These are phyloP conservation scores for Trametes polyzona DNA, from an alignment of 1,284 basidiomycete genomes.

Conservation along the genomic window DNA sequence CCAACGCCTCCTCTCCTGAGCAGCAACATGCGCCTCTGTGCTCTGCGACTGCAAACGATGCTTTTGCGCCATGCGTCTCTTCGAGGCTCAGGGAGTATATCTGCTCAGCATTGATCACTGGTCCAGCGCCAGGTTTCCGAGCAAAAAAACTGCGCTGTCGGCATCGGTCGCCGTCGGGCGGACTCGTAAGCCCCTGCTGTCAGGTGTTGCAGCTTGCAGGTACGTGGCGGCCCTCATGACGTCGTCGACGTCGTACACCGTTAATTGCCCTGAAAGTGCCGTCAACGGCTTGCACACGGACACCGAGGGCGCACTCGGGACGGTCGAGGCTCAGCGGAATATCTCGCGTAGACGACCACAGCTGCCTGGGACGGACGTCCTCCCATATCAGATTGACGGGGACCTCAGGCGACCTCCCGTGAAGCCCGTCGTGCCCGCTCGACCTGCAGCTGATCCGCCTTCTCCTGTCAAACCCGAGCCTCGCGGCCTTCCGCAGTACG, in stretches of 20 bases:
- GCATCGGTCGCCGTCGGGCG: constrained; percentile 4
- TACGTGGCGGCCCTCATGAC: background rate
- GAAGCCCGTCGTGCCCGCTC: background rate
- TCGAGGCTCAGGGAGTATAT: too few relatives aligned
- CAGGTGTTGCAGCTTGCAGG: too few relatives aligned
- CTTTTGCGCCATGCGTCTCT: background rate
- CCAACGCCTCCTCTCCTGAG: too few relatives aligned
- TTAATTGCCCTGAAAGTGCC: background rate
- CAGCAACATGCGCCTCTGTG: too few relatives aligned
- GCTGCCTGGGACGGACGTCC: background rate
- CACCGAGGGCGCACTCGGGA: background rate
- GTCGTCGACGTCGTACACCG: background rate
- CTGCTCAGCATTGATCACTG: background rate
- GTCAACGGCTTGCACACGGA: background rate
- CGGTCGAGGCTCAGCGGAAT: background rate
- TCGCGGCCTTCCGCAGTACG: constrained; percentile 7
- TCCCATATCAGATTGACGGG: background rate
- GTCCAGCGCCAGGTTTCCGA: background rate
- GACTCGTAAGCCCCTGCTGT: background rate
- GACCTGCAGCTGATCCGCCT: background rate
- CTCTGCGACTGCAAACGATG: too few relatives aligned
- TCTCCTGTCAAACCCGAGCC: background rate
- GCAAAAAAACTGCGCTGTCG: background rate
- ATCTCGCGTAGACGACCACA: background rate
- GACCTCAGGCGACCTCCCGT: background rate